Conservation (phyloP, 2,329 filamentous ascomycete species). For the Talaromyces sp. region DNA sequence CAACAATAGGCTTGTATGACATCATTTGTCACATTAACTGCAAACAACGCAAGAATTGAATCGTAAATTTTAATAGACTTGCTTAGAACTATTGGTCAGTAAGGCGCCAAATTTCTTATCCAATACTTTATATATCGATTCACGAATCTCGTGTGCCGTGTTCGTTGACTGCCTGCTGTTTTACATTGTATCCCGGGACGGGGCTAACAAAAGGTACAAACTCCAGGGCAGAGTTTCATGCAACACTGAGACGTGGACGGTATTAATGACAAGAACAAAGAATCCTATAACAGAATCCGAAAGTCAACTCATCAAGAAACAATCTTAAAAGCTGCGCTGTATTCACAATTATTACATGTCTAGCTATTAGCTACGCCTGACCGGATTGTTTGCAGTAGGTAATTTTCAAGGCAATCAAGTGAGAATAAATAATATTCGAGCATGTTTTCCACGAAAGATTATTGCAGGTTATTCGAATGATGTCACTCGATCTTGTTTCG, state of each 20-base stretch:
- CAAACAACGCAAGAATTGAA: too few relatives aligned
- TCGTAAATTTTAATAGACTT: too few relatives aligned
- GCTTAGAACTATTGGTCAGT: too few relatives aligned
- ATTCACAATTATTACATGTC: background rate
- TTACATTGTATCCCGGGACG: too few relatives aligned
- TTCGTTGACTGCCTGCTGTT: too few relatives aligned
- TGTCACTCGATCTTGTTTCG: background rate
- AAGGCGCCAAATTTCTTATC: too few relatives aligned
- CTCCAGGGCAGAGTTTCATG: background rate
- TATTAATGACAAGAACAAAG: background rate
- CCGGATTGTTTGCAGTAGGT: background rate
- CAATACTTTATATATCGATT: too few relatives aligned
- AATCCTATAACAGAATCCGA: too few relatives aligned
- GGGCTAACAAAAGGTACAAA: background rate
- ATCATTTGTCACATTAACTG: background rate
- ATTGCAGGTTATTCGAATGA: too few relatives aligned
- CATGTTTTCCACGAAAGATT: too few relatives aligned
- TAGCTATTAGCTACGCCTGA: background rate
- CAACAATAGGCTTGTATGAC: background rate
- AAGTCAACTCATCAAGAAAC: too few relatives aligned
- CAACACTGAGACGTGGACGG: background rate
- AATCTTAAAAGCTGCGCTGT: background rate
- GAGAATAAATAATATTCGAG: background rate
- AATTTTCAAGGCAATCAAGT: background rate
- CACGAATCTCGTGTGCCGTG: too few relatives aligned